Conservation (phyloP, 2,329 filamentous ascomycete genomes). For the Pseudovirgaria hyperparasitica region DNA sequence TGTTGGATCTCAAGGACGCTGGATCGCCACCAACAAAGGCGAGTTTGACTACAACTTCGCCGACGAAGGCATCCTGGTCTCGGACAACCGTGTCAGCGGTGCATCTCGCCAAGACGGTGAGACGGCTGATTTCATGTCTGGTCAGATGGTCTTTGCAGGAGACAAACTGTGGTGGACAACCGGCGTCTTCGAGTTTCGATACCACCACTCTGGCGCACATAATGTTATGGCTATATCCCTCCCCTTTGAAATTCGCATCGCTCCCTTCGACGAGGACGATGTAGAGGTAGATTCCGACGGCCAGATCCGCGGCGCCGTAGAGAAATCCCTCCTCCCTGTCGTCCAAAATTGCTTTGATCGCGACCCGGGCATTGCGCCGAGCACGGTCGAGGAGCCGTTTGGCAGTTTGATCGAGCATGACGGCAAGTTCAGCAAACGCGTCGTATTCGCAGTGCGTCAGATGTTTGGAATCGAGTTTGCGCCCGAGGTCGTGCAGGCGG, state of each 20-base stretch:
- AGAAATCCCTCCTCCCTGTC: conserved; percentile 65
- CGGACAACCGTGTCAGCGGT: conserved; percentile 46
- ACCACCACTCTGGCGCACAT: conserved; percentile 87
- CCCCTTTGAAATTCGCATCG: conserved; percentile 82
- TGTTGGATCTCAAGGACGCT: conserved; percentile 75
- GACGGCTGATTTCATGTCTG: conserved; percentile 50
- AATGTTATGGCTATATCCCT: conserved; percentile 88
- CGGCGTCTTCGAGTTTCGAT: conserved; percentile 91
- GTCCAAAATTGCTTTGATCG: conserved; percentile 88
- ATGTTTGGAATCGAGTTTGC: conserved; percentile 97
- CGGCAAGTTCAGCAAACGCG: conserved; percentile 74
- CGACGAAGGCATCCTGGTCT: conserved; percentile 63
- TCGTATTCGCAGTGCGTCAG: conserved; percentile 87
- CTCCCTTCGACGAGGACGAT: conserved; percentile 65
- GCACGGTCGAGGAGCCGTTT: conserved; percentile 66
- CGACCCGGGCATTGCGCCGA: conserved; percentile 80
- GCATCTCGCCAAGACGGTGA: conserved; percentile 32
- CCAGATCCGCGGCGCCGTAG: conserved; percentile 56
- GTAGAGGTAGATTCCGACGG: conserved; percentile 47
- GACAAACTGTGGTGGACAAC: conserved; percentile 97
- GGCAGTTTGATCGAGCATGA: conserved; percentile 76
- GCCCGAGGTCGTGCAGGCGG: conserved; percentile 79
- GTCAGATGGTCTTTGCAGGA: conserved; percentile 77
- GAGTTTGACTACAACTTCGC: conserved; percentile 63
- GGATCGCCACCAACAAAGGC: conserved; percentile 68